A percentile compares a stretch with the other conserved stretches of the same genome.
Conservation (phyloP, 805 yeast species). For the Ogataea glucozyma region DNA sequence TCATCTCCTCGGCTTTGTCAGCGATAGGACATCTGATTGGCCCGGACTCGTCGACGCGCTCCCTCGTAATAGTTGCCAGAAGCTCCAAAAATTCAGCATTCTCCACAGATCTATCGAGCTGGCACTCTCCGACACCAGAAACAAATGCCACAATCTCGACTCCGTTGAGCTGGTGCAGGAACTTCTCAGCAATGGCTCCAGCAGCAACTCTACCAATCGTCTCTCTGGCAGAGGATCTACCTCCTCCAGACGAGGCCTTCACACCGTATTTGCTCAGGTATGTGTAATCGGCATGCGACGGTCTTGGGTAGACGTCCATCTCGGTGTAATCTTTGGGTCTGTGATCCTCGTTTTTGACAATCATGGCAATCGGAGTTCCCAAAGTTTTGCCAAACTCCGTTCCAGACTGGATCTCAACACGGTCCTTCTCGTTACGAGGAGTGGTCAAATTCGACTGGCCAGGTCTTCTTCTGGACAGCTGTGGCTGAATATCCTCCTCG, state of each 20-base stretch:
- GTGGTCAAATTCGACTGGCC: slow-evolving; percentile 93
- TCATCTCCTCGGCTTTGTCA: slow-evolving; percentile 72
- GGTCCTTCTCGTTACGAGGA: slow-evolving; percentile 94
- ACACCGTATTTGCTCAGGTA: slow-evolving; percentile 87
- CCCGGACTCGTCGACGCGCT: slow-evolving; percentile 80
- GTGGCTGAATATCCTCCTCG: slow-evolving; percentile 92
- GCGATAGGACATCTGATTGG: slow-evolving; percentile 94
- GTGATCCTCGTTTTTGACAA: slow-evolving; percentile 92
- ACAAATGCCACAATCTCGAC: slow-evolving; percentile 97
- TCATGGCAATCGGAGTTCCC: slow-evolving; percentile 95
- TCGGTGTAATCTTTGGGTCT: slow-evolving; percentile 95
- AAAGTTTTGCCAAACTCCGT: slow-evolving; percentile 87
- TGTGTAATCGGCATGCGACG: slow-evolving; percentile 97
- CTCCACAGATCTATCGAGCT: slow-evolving; percentile 73
- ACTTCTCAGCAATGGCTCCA: slow-evolving; percentile 96
- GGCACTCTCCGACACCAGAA: slow-evolving; percentile 80
- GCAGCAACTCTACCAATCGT: slow-evolving; percentile 99
- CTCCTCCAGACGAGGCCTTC: slow-evolving; percentile 96
- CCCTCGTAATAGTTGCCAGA: slow-evolving; percentile 79
- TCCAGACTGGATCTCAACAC: slow-evolving; percentile 91
- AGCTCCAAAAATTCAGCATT: slow-evolving; percentile 64
- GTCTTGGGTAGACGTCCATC: slow-evolving; percentile 94
- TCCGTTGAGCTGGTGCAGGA: slow-evolving; percentile 68
- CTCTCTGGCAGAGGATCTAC: slow-evolving; percentile 95
- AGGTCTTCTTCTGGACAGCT: slow-evolving; percentile 94